Conservation (phyloP, 2,329 filamentous ascomycete species). For the Phaeosphaeriaceae sp. region DNA sequence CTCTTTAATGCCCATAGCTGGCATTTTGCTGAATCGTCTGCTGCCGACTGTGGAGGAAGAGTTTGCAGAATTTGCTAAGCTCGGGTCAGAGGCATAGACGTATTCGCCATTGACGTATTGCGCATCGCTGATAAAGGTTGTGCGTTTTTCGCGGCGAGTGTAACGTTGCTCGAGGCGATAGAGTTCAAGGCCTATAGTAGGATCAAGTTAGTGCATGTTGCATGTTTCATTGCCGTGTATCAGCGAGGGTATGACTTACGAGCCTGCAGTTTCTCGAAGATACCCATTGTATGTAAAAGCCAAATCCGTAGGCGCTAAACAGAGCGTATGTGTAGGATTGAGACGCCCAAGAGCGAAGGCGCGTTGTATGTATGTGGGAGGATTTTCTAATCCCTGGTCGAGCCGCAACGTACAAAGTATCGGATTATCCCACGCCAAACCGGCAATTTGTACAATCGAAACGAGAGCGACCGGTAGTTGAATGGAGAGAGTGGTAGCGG, state of each 20-base stretch:
- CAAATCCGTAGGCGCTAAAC: no score
- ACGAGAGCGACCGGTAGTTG: no score
- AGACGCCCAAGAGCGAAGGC: not conserved
- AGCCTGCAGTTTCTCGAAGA: slow-evolving; percentile 50
- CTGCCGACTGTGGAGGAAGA: slow-evolving; percentile 30
- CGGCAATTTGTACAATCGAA: no score
- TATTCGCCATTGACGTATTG: slow-evolving; percentile 97
- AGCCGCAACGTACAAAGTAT: no score
- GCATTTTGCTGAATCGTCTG: slow-evolving; percentile 45
- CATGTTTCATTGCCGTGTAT: not conserved
- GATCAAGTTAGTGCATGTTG: slow-evolving; percentile 7
- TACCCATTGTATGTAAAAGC: slow-evolving; percentile 41
- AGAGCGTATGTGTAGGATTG: not conserved
- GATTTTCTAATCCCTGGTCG: no score
- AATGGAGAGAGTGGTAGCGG: no score
- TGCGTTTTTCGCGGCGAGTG: slow-evolving; percentile 87
- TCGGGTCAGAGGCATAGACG: slow-evolving; percentile 65
- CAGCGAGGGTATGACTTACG: slow-evolving; percentile 33
- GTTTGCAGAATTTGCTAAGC: slow-evolving; percentile 40
- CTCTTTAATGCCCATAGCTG: slow-evolving; percentile 41
- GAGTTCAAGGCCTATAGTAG: slow-evolving; percentile 73
- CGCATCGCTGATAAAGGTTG: slow-evolving; percentile 85
- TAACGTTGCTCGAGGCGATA: slow-evolving; percentile 96
- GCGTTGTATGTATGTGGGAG: not conserved
- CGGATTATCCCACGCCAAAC: no score